Evolutionary conservation across 1,139 yeast genomes (phyloP).

Genomic region (Blastobotrys illinoisensis): DNA sequence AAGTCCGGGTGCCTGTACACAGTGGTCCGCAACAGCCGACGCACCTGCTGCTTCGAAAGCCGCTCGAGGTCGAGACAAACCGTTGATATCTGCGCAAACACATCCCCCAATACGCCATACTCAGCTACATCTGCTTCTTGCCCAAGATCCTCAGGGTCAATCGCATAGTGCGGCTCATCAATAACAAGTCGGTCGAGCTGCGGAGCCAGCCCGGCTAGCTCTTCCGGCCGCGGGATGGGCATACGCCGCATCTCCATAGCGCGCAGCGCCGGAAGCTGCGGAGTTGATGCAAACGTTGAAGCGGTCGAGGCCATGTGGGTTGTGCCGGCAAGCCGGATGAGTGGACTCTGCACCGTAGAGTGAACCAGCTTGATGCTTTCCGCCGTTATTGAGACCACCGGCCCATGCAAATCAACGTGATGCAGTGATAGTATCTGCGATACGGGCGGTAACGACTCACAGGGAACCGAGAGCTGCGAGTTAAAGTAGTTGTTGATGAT

Average conservation of each 20-base stretch:
- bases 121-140: slow-evolving; percentile 6
- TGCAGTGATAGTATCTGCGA: not conserved
- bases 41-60: not conserved
- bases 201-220: not conserved
- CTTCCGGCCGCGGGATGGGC: not conserved
- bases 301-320: not conserved
- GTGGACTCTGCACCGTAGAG: not conserved
- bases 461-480: not conserved
- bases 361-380: not conserved
- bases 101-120: not conserved
- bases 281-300: not conserved
- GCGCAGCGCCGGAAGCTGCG: not conserved
- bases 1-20: not conserved
- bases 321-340: not conserved
- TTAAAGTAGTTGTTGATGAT: slow-evolving; percentile 1
- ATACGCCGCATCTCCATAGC: not conserved
- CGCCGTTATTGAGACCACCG: not conserved
- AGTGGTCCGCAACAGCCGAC: not conserved
- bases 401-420: not conserved
- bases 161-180: slow-evolving; percentile 5
- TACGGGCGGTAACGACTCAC: not conserved
- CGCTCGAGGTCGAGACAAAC: slow-evolving; percentile 5
- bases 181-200: not conserved
- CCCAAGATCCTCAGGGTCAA: slow-evolving; percentile 7
- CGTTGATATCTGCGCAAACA: not conserved